phyloP scores from a whole-genome alignment of 139 green algal species.

The Marvania coccoides region DNA sequence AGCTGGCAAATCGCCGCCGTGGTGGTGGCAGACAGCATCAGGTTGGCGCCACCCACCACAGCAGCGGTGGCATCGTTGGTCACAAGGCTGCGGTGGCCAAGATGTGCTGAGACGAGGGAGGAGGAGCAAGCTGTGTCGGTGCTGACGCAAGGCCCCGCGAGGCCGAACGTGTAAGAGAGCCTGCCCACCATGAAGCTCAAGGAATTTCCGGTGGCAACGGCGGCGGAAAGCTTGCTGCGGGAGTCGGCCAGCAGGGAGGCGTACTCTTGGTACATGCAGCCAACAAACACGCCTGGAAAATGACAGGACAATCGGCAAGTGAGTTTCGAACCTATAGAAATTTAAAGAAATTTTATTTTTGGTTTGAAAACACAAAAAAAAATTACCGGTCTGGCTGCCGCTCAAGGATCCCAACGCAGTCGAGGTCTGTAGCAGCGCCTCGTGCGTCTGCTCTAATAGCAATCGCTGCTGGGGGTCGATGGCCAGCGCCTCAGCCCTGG shows the following conservation, averaged over 20 bases:
- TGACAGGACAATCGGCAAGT: too few species aligned
- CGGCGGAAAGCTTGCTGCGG: neutral
- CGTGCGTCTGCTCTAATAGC: constrained; percentile 31
- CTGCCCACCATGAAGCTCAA: constrained; percentile 36
- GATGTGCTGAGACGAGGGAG: constrained; percentile 42
- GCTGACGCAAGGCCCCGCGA: constrained; percentile 29
- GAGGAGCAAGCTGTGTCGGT: constrained; percentile 57
- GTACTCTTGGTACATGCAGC: constrained; percentile 48
- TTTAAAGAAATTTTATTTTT: too few species aligned
- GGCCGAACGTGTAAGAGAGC: constrained; percentile 53
- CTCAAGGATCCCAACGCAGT: neutral
- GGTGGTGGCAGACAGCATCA: constrained; percentile 23
- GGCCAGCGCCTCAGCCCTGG: constrained; percentile 29
- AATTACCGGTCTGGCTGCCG: neutral
- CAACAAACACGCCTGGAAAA: constrained; percentile 30
- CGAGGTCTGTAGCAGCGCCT: constrained; percentile 1
- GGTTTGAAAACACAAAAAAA: too few species aligned
- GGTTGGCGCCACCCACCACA: constrained; percentile 28
- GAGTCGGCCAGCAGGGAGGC: neutral
- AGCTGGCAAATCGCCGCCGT: constrained; percentile 22
- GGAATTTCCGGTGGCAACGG: constrained; percentile 15
- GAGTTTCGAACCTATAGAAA: too few species aligned
- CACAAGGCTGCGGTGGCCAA: constrained; percentile 18
- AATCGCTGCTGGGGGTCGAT: constrained; percentile 76
- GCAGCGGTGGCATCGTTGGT: neutral